These are phyloP conservation scores for Luffa aegyptiaca DNA, from an alignment of 306 rosid genomes.

Conservation along the genomic window DNA sequence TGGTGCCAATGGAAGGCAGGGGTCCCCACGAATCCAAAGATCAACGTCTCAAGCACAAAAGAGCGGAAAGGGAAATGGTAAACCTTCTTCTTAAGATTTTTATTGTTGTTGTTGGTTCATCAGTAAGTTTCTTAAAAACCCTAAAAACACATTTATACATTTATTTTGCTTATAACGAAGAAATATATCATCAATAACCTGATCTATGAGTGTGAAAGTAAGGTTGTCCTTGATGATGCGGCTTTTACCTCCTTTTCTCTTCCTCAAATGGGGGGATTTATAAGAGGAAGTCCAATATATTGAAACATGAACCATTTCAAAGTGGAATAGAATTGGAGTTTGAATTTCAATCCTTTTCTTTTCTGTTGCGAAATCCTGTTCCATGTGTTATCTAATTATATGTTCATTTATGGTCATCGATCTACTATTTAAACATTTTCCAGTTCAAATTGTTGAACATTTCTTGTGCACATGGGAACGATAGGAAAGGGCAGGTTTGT, in stretches of 20 bases:
- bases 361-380: not conserved
- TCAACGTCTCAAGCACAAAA: conserved; percentile 64
- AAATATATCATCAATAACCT: not conserved
- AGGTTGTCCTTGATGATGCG: not conserved
- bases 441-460: not conserved
- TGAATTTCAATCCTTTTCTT: not conserved
- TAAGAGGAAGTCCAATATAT: not conserved
- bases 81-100: conserved; percentile 7
- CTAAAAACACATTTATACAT: not conserved
- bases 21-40: conserved; percentile 64
- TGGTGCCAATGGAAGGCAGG: conserved; percentile 61
- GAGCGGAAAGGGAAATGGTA: conserved; percentile 42
- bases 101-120: not conserved
- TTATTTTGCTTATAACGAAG: not conserved
- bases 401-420: not conserved
- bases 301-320: not conserved
- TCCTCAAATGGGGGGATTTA: conserved; percentile 21
- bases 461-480: not conserved
- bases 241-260: conserved; percentile 37
- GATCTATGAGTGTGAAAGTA: conserved; percentile 14
- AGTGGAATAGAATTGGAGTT: not conserved
- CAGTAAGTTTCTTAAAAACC: not conserved
- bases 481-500: not conserved
- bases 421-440: too few relatives aligned
- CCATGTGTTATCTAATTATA: not conserved